Evolutionary conservation across 139 green algal genomes (phyloP), one percentile per base, ranked within the genome.

Genomic region (Picochlorum sp.): DNA sequence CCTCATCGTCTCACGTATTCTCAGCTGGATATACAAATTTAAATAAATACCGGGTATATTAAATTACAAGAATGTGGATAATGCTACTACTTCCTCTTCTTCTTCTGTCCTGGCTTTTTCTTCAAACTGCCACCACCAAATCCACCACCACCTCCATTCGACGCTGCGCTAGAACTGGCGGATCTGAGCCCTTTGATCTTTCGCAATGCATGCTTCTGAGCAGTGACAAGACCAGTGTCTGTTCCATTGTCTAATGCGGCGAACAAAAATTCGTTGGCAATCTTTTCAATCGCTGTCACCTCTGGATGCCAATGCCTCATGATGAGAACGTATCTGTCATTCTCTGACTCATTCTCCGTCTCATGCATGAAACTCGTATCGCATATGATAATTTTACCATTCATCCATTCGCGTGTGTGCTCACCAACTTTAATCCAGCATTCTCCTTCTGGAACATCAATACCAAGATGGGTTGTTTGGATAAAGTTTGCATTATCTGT

Each of bases 251-350:
- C 66, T 58, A 76, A 60, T 54, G 41, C 59, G 49, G 77, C 69
- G 26, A 83, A 83, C 2, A 83, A n/a, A 54, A 83, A 83, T 21
- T 60, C 46, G 9, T 77, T 37, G 4, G 74, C 77, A 14, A 62
- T 23, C 21, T 70, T 59, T 51, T 83, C 77, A 23, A 71, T 30
- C 2, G 28, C 23, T 14, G 64, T 74, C 49, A 83, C 38, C 56
- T 79, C 75, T 3, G 77, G 77, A 58, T 83, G 77, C 44, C 44
- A 83, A 54, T 84, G 80, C 2, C 77, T 65, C 47, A 82, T 69
- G 62, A 83, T 83, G 61, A 83, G 69, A 26, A 83, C 77, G 41
- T 82, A 62, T 13, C 77, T 60, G 14, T 72, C 62, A 23, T 16
- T 50, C 28, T 76, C 71, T 65, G 58, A 58, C 15, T 68, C 44